Percentiles rank a stretch among this genome's conserved stretches.
phyloP scores from a whole-genome alignment of 768 basidiomycete genomes.

The Xerocomellus dryophilus region DNA sequence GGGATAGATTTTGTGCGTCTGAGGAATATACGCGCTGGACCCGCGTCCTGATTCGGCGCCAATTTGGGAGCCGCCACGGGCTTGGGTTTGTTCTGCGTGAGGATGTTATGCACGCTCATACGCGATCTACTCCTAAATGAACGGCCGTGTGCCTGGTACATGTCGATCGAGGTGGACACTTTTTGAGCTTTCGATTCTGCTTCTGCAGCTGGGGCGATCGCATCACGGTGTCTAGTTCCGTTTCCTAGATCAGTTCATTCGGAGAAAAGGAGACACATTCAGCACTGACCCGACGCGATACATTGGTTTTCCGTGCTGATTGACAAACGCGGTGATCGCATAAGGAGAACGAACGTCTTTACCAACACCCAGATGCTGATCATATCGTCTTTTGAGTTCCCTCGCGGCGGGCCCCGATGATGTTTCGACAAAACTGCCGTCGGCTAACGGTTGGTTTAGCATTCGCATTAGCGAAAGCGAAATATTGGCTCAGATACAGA shows the following conservation, averaged over 20 bases:
- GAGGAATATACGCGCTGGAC: conserved; percentile 46
- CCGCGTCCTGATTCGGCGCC: conserved; percentile 33
- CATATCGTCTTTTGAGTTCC: conserved; percentile 74
- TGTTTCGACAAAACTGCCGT: conserved; percentile 78
- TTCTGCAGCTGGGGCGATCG: conserved; percentile 58
- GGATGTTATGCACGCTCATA: conserved; percentile 64
- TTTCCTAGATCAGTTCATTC: not conserved
- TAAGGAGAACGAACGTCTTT: conserved; percentile 71
- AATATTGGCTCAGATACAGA: not conserved
- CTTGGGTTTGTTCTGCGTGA: conserved; percentile 50
- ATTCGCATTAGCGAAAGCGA: not conserved
- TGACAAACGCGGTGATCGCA: conserved; percentile 77
- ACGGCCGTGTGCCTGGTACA: conserved; percentile 36
- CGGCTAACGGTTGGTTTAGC: conserved; percentile 43
- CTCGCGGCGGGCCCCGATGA: conserved; percentile 72
- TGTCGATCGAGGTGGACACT: conserved; percentile 31
- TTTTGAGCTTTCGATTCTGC: conserved; percentile 41
- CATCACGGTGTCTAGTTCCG: conserved; percentile 52
- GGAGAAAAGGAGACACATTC: not conserved
- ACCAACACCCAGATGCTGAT: conserved; percentile 64
- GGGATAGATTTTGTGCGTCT: conserved; percentile 77
- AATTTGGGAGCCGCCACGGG: conserved; percentile 25
- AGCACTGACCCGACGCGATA: conserved; percentile 71
- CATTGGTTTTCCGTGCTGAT: conserved; percentile 75
- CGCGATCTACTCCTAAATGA: conserved; percentile 54